These are phyloP conservation scores for Colletotrichum tropicicola DNA, from an alignment of 2,329 filamentous ascomycete species.

Conservation along the genomic window DNA sequence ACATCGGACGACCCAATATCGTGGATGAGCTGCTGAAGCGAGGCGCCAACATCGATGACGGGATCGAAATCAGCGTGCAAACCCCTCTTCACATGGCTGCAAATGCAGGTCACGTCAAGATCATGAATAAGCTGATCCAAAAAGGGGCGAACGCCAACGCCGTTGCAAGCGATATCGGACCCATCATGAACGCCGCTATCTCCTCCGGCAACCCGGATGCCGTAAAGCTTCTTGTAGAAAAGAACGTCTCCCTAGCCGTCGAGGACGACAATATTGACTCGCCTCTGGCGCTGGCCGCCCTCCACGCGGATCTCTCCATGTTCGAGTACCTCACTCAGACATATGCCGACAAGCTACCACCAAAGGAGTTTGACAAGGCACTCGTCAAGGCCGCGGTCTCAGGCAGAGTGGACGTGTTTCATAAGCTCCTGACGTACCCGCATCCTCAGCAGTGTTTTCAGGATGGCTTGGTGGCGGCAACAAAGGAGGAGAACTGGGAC, in stretches of 20 bases:
- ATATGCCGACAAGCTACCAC: conserved; percentile 48
- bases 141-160: conserved; percentile 48
- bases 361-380: conserved; percentile 48
- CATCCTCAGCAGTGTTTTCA: conserved; percentile 43
- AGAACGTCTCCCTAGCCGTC: conserved; percentile 44
- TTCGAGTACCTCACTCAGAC: conserved; percentile 50
- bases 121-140: conserved; percentile 49
- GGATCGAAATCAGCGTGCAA: conserved; percentile 38
- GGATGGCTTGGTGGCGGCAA: conserved; percentile 42
- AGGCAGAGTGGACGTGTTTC: conserved; percentile 50
- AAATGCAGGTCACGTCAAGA: conserved; percentile 45
- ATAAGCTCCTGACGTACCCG: conserved; percentile 45
- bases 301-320: conserved; percentile 48
- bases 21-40: conserved; percentile 45
- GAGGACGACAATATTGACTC: conserved; percentile 39
- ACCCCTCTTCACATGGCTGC: conserved; percentile 52
- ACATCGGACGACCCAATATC: conserved; percentile 43
- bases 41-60: conserved; percentile 44
- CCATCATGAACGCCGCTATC: conserved; percentile 51
- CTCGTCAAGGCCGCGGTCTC: conserved; percentile 47
- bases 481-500: conserved; percentile 46
- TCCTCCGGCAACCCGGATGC: conserved; percentile 49
- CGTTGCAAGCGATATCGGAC: conserved; percentile 35
- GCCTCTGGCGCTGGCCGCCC: conserved; percentile 48
- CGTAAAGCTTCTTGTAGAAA: conserved; percentile 48